Percentiles rank a stretch among this genome's conserved stretches.
These are phyloP conservation scores for Pseudogymnoascus sp. DNA, from an alignment of 2,329 filamentous ascomycete genomes.

Conservation along the genomic window DNA sequence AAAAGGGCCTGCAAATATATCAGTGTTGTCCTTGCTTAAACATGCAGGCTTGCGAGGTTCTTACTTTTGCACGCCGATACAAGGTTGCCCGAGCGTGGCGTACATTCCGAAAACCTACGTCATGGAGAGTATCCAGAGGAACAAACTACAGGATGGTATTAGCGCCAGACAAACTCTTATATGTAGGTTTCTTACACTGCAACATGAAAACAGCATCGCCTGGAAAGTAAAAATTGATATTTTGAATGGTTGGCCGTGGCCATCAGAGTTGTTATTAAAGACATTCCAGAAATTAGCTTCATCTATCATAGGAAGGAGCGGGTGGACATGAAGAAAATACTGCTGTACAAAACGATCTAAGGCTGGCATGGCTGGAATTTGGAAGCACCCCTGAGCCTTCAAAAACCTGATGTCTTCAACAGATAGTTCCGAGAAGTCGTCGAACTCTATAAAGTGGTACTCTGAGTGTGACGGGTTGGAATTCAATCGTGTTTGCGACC, in stretches of 20 bases:
- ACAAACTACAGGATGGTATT: constrained; percentile 13
- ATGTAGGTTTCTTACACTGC: constrained; percentile 25
- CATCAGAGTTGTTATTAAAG: constrained; percentile 29
- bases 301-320: constrained; percentile 39
- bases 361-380: constrained; percentile 43
- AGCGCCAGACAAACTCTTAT: neutral
- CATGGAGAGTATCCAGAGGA: constrained; percentile 12
- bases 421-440: too few species aligned
- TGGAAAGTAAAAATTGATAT: constrained; percentile 42
- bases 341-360: constrained; percentile 46
- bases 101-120: constrained; percentile 37
- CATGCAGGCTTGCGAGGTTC: neutral
- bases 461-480: too few species aligned
- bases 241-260: constrained; percentile 19
- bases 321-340: constrained; percentile 44
- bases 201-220: constrained; percentile 41
- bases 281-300: constrained; percentile 46
- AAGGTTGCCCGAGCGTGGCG: constrained; percentile 40
- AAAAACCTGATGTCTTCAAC: too few species aligned
- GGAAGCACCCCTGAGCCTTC: too few species aligned
- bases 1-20: constrained; percentile 25
- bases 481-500: too few species aligned
- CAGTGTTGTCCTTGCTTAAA: neutral
- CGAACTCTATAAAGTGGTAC: too few species aligned
- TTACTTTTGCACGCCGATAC: constrained; percentile 40